phyloP scores from a whole-genome alignment of 139 green algal genomes.

The Chlamydomonas urium region DNA sequence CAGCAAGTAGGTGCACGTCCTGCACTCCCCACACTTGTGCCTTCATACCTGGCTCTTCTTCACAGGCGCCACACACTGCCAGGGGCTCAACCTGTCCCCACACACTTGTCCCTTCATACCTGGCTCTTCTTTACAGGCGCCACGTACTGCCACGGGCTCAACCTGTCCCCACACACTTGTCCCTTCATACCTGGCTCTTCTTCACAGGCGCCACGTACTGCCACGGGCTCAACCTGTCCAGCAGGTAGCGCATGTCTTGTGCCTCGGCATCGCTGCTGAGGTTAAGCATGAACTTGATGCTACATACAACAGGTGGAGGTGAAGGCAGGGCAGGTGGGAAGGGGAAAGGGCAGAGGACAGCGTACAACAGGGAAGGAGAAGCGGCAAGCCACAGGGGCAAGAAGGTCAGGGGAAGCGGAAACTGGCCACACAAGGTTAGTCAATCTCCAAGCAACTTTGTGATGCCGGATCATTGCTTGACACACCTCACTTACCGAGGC shows the following conservation, averaged over 20 bases:
- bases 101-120: constrained; percentile 24
- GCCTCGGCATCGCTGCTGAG: constrained; percentile 43
- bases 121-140: constrained; percentile 80
- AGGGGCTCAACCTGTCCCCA: not conserved
- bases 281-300: no score
- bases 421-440: no score
- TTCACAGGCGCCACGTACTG: constrained; percentile 62
- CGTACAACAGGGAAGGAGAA: no score
- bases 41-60: constrained; percentile 62
- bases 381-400: no score
- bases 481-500: constrained; percentile 42
- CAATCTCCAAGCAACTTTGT: no score
- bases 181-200: constrained; percentile 67
- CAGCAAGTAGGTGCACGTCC: not conserved
- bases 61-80: constrained; percentile 61
- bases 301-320: no score
- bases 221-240: constrained; percentile 62
- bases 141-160: constrained; percentile 50
- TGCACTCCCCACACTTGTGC: not conserved
- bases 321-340: no score
- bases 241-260: constrained; percentile 45
- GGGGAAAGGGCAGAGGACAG: no score
- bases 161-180: not conserved
- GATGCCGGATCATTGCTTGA: no score
- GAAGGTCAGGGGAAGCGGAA: no score